These are phyloP conservation scores for Kalmanozyma brasiliensis DNA, from an alignment of 1,284 basidiomycete genomes.

Conservation along the genomic window DNA sequence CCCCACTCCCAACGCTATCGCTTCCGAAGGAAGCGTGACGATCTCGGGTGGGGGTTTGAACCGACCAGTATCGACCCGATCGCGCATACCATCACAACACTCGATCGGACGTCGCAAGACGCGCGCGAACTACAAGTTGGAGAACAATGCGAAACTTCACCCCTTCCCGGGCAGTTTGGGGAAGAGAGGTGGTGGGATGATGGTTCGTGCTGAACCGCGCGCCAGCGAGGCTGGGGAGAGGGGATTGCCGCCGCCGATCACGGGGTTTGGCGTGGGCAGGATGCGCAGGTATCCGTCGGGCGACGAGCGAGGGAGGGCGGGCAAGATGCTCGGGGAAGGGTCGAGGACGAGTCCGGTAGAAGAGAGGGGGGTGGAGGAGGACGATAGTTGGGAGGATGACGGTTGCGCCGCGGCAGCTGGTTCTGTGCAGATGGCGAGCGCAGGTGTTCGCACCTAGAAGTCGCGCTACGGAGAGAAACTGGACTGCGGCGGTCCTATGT, in stretches of 20 bases:
- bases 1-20: background rate
- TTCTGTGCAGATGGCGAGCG: no score
- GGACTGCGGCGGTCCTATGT: no score
- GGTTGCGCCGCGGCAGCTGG: background rate
- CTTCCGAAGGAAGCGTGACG: background rate
- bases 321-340: background rate
- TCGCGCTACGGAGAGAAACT: no score
- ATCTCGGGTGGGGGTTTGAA: slow-evolving; percentile 5
- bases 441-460: no score
- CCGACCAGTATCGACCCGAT: slow-evolving; percentile 6
- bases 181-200: background rate
- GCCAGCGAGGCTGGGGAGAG: background rate
- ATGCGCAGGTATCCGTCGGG: slow-evolving; percentile 17
- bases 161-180: slow-evolving; percentile 31
- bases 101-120: slow-evolving; percentile 21
- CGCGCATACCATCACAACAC: slow-evolving; percentile 20
- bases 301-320: background rate
- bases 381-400: slow-evolving; percentile 35
- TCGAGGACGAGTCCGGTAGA: background rate
- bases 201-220: background rate
- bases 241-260: slow-evolving; percentile 25
- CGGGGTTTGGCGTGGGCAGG: slow-evolving; percentile 25
- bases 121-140: slow-evolving; percentile 31
- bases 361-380: slow-evolving; percentile 2
- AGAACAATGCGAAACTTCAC: slow-evolving; percentile 41